These are phyloP conservation scores for Nakazawaea molendinolei DNA, from an alignment of 805 yeast genomes.

Conservation along the genomic window DNA sequence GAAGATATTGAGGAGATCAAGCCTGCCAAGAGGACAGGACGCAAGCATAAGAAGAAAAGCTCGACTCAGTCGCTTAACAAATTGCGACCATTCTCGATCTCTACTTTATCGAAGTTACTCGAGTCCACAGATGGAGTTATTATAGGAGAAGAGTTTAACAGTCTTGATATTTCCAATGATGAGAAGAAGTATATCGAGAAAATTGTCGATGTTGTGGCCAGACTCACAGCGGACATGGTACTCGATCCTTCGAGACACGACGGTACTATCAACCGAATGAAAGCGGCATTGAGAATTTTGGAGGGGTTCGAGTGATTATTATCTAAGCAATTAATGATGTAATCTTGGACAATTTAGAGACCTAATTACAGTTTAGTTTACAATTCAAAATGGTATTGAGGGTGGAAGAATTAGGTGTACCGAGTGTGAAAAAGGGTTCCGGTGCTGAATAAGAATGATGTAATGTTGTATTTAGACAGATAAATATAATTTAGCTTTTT, in stretches of 20 bases:
- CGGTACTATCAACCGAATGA: constrained; percentile 73
- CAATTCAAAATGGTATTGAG: too few species aligned
- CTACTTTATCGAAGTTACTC: constrained; percentile 42
- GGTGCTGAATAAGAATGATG: too few species aligned
- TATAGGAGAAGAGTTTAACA: constrained; percentile 66
- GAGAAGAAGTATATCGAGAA: constrained; percentile 79
- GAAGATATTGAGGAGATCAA: constrained; percentile 12
- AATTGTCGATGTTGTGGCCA: constrained; percentile 76
- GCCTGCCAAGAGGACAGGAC: constrained; percentile 1
- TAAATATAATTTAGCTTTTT: too few species aligned
- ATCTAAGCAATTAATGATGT: too few species aligned
- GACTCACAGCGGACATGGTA: constrained; percentile 87
- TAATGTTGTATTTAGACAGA: too few species aligned
- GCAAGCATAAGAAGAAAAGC: constrained; percentile 15
- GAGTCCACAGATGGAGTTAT: constrained; percentile 57
- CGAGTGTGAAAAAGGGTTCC: too few species aligned
- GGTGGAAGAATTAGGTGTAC: too few species aligned
- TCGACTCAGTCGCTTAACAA: constrained; percentile 16
- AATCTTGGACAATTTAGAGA: too few species aligned
- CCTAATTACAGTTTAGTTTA: too few species aligned
- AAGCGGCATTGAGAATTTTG: constrained; percentile 74
- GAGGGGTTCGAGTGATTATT: constrained; percentile 67
- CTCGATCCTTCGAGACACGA: constrained; percentile 74
- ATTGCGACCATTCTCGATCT: constrained; percentile 28
- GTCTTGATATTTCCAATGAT: constrained; percentile 63